Evolutionary conservation across 73 alveolate genomes (phyloP), one percentile per base, ranked within the genome.

Genomic region (Paramecium pentaurelia): DNA sequence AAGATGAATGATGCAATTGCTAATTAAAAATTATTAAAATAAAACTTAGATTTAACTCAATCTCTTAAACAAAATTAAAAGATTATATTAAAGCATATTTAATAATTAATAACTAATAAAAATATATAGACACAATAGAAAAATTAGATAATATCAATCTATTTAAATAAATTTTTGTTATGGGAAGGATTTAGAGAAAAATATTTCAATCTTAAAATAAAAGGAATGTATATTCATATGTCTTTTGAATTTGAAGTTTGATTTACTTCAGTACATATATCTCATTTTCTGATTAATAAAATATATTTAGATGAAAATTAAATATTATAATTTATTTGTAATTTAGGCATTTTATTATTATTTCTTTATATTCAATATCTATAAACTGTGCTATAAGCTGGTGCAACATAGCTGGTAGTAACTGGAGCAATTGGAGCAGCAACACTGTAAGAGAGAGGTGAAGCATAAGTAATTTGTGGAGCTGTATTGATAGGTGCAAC

Each of bases 391-490:
- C 77, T 45, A n/a, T 80, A 80, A 8, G 44, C 77, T 16, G 91
- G 91, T 20, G 91, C 91, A 45, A 80, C 91, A 45, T 80, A 80
- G 34, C 77, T 45, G 16, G 71, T 45, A 42, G 91, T 44, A 25
- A 80, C 51, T 47, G 91, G 91, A 22, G 77, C 73, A 25, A 80
- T 49, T 12, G 91, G 91, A 45, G 91, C 71, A 45, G 91, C 91
- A 40, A 42, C 71, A 47, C 91, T 80, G 32, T 80, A 80, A 9
- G 77, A 25, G 47, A 80, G 58, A 4, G 91, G 91, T 10, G 91
- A 38, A 6, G 70, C 60, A 38, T 75, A 80, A n/a, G 27, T 27
- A 8, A 80, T 36, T 9, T 77, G 91, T 2, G 36, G 70, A 3
- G 34, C 91, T 32, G 49, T 27, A 30, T 32, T 37, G 8, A 37